Base-by-base conservation (phyloP, 2,329 filamentous ascomycete genomes). In the Ceratocystis alfenasii region DNA sequence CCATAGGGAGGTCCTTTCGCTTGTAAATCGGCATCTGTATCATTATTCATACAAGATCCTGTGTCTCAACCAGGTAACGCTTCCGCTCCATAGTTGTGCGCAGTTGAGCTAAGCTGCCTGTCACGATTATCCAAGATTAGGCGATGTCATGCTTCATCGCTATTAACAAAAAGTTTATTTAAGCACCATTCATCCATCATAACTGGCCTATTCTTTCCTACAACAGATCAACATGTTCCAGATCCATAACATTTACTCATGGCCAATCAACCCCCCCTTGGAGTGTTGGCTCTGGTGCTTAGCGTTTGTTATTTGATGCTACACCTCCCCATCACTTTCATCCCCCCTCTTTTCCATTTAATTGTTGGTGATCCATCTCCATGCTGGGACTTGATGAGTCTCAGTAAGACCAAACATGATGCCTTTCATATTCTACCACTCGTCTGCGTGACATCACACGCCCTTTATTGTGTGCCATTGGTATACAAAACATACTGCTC, bases 101-200 rank as follows among this genome's bases (percentile, higher is more conserved):
- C 50, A 55, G 20, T 15, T 25, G 25, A 10, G 17, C 46, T 10
- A n/a, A 22, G 20, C 46, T 48, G 46, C 8, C 48, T 7, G 5
- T 25, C 8, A 28, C 10, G 7, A 5, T 28, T 28, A 28, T 53
- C 25, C 48, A 15, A 59, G 15, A 36, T 10, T 30, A 59, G n/a
- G n/a, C 30, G 17, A 36, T 28, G 15, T 3, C 55, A 30, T 36
- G 12, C 55, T n/a, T 59, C 17, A 59, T 33, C 30, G 25, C 15
- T 59, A 36, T 59, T 59, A 59, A 59, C 55, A 28, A 33, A n/a
- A n/a, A 36, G 55, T 30, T 33, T 33, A 59, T 36, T 15, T 30
- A 20, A 59, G 15, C 55, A 33, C 10, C 30, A 20, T 20, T 33
- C 36, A 41, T 15, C 36, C 36, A 41, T 41, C 3, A 41, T 15